A percentile compares a stretch with the other conserved stretches of the same genome.
Evolutionary conservation across 2,329 filamentous ascomycete genomes (phyloP).

Genomic region (Pseudomassariella vexata): DNA sequence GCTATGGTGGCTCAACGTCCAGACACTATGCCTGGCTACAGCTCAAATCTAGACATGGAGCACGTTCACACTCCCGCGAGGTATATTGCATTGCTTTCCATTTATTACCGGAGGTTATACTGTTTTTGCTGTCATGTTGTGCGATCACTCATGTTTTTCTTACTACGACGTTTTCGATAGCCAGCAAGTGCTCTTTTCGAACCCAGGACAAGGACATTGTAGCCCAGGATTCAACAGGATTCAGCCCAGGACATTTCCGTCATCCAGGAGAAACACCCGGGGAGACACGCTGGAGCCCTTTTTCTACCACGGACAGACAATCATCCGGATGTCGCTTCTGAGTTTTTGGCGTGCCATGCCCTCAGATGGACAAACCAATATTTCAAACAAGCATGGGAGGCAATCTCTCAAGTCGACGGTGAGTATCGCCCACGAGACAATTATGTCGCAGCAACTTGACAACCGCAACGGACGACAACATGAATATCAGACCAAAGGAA

Average conservation of each 20-base stretch:
- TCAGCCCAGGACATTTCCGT: conserved; percentile 10
- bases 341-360: conserved; percentile 11
- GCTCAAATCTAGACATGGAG: conserved; percentile 47
- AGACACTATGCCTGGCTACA: conserved; percentile 49
- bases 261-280: no score
- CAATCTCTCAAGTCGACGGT: conserved; percentile 20
- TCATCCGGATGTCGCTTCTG: conserved; percentile 2
- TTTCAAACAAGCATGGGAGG: not conserved
- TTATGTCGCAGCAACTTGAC: conserved; percentile 7
- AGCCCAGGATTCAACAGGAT: no score
- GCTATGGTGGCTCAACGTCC: conserved; percentile 40
- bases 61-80: conserved; percentile 56
- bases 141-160: conserved; percentile 20
- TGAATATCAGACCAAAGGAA: not conserved
- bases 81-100: conserved; percentile 52
- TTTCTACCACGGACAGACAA: conserved; percentile 5
- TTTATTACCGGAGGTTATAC: conserved; percentile 38
- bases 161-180: conserved; percentile 20
- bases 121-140: conserved; percentile 27
- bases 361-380: conserved; percentile 23
- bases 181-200: conserved; percentile 21
- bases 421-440: conserved; percentile 31
- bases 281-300: no score
- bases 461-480: conserved; percentile 4
- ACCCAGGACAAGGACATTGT: no score